phyloP scores from a whole-genome alignment of 805 yeast species.

The Peterozyma xylosa region DNA sequence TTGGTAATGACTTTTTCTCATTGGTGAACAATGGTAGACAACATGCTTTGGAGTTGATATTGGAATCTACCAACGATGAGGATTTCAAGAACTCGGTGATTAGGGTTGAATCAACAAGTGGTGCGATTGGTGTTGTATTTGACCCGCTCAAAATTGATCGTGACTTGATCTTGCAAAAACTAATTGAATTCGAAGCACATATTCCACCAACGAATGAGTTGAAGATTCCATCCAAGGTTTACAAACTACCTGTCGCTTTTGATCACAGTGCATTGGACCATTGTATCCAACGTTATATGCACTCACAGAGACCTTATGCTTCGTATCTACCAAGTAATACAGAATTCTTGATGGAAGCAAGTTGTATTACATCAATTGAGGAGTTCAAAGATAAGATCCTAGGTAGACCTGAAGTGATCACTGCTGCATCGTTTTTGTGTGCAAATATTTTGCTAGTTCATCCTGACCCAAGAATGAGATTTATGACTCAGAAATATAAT shows the following conservation, averaged over 20 bases:
- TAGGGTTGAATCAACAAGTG: slow-evolving; percentile 16
- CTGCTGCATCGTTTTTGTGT: slow-evolving; percentile 22
- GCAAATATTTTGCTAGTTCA: slow-evolving; percentile 21
- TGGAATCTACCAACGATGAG: slow-evolving; percentile 3
- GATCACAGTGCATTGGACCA: slow-evolving; percentile 17
- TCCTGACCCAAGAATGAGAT: slow-evolving; percentile 22
- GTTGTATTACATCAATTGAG: slow-evolving; percentile 16
- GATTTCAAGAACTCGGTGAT: slow-evolving; percentile 8
- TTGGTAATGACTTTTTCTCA: slow-evolving; percentile 19
- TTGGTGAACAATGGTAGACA: slow-evolving; percentile 26
- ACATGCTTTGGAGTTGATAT: slow-evolving; percentile 14
- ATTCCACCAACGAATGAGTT: slow-evolving; percentile 19
- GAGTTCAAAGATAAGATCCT: slow-evolving; percentile 16
- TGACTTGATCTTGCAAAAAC: slow-evolving; percentile 8
- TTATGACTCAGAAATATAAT: slow-evolving; percentile 20
- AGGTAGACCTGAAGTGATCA: slow-evolving; percentile 18
- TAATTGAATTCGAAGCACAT: slow-evolving; percentile 14
- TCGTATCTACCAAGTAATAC: slow-evolving; percentile 20
- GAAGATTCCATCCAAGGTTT: slow-evolving; percentile 18
- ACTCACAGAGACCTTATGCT: slow-evolving; percentile 24
- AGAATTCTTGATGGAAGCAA: slow-evolving; percentile 20
- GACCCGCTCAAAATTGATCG: slow-evolving; percentile 14
- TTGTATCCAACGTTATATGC: slow-evolving; percentile 19
- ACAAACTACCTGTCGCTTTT: slow-evolving; percentile 17
- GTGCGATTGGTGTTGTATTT: slow-evolving; percentile 18